A percentile compares a stretch with the other conserved stretches of the same genome.
phyloP scores from a whole-genome alignment of 2,329 filamentous ascomycete species.

The Fusarium humuli region DNA sequence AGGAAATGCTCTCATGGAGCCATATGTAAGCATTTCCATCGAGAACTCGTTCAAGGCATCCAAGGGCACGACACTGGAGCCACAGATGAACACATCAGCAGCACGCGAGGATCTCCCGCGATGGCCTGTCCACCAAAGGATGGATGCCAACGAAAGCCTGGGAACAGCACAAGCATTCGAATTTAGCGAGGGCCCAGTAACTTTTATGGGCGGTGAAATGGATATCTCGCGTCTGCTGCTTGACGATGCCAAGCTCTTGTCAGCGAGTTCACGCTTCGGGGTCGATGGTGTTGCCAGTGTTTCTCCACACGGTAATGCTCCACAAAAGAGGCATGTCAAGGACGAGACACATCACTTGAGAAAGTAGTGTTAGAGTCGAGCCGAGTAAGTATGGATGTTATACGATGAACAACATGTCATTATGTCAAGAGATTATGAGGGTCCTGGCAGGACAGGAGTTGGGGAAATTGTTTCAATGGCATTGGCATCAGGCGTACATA shows the following conservation, averaged over 20 bases:
- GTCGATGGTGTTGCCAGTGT: conserved; percentile 44
- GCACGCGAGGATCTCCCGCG: conserved; percentile 62
- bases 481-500: conserved; percentile 40
- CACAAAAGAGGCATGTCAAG: conserved; percentile 26
- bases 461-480: conserved; percentile 32
- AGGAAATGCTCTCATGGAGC: conserved; percentile 61
- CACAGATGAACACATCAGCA: conserved; percentile 54
- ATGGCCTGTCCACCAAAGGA: conserved; percentile 54
- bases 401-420: conserved; percentile 11
- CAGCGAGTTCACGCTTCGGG: conserved; percentile 43
- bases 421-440: conserved; percentile 33
- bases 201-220: conserved; percentile 66
- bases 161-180: conserved; percentile 54
- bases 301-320: conserved; percentile 38
- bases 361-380: conserved; percentile 20
- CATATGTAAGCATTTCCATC: conserved; percentile 63
- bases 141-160: conserved; percentile 47
- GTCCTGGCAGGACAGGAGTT: conserved; percentile 40
- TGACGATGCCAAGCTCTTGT: conserved; percentile 59
- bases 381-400: not conserved
- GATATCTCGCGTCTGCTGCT: conserved; percentile 70
- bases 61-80: conserved; percentile 54
- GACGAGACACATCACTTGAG: conserved; percentile 31
- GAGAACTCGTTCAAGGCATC: conserved; percentile 58
- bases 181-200: conserved; percentile 56